These are phyloP conservation scores for Polychaeton citri DNA, from an alignment of 2,329 filamentous ascomycete genomes.

Conservation along the genomic window DNA sequence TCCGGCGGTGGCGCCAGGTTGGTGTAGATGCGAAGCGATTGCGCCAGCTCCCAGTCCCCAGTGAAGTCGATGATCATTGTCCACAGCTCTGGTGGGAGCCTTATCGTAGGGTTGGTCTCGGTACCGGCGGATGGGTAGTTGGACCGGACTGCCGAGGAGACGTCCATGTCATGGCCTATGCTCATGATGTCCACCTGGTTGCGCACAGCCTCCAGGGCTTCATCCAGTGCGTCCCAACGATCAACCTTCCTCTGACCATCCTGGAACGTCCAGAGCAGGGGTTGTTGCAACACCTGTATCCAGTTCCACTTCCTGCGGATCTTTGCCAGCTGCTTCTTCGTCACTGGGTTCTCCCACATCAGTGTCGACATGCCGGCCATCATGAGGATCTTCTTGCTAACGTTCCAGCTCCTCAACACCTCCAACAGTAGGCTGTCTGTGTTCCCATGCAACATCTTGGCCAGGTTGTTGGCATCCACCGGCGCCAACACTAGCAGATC, in stretches of 20 bases:
- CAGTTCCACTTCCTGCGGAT: slow-evolving; percentile 75
- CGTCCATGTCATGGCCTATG: slow-evolving; percentile 57
- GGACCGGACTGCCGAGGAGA: slow-evolving; percentile 16
- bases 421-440: slow-evolving; percentile 70
- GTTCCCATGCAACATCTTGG: slow-evolving; percentile 76
- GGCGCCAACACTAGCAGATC: slow-evolving; percentile 75
- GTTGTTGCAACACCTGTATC: slow-evolving; percentile 61
- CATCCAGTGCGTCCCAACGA: slow-evolving; percentile 48
- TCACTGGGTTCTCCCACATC: slow-evolving; percentile 86
- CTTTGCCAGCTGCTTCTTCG: slow-evolving; percentile 74
- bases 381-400: slow-evolving; percentile 69
- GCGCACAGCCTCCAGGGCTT: slow-evolving; percentile 60
- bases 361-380: slow-evolving; percentile 79
- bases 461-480: slow-evolving; percentile 70
- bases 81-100: slow-evolving; percentile 76
- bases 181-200: slow-evolving; percentile 66
- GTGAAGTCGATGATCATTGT: slow-evolving; percentile 73
- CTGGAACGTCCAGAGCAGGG: slow-evolving; percentile 72
- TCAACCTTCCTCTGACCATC: slow-evolving; percentile 36
- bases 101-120: slow-evolving; percentile 24
- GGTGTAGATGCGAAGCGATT: slow-evolving; percentile 67
- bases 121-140: slow-evolving; percentile 17
- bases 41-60: slow-evolving; percentile 82
- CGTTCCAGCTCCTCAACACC: slow-evolving; percentile 74
- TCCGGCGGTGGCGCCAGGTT: slow-evolving; percentile 58